Conservation (phyloP, 768 basidiomycete genomes). For the Kwoniella sp. region DNA sequence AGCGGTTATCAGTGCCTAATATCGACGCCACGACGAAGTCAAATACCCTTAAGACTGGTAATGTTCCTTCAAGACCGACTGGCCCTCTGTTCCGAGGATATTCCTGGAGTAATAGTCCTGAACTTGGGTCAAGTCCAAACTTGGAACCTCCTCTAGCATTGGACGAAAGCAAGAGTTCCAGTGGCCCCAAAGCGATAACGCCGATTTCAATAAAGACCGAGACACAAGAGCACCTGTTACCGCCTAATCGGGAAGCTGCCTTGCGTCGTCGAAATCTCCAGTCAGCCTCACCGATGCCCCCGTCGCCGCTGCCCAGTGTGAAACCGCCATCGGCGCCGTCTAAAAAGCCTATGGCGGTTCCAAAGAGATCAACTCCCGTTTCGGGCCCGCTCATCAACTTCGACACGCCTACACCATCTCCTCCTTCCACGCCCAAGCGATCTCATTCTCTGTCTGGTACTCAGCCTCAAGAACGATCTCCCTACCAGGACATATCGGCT, state of each 20-base stretch:
- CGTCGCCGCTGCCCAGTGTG: neutral
- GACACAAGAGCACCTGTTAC: conserved; percentile 10
- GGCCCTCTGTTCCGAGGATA: neutral
- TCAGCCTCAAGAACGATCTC: neutral
- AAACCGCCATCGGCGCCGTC: no score
- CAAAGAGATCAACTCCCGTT: neutral
- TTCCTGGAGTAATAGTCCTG: neutral
- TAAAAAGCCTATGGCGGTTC: neutral
- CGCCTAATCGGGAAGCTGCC: conserved; percentile 44
- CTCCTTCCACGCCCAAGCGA: neutral
- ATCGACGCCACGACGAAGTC: neutral
- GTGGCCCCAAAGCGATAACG: no score
- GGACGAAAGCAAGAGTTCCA: neutral
- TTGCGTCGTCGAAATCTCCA: conserved; percentile 36
- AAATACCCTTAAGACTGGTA: neutral
- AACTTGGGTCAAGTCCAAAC: neutral
- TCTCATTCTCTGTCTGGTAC: neutral
- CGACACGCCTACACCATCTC: conserved; percentile 14
- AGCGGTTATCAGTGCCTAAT: conserved; percentile 8
- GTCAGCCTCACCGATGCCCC: neutral
- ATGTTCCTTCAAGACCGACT: neutral
- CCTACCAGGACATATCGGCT: conserved; percentile 14
- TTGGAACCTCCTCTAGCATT: neutral
- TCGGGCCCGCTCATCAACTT: conserved; percentile 38
- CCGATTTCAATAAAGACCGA: no score